Base-by-base conservation (phyloP, 2,329 filamentous ascomycete genomes). In the Phialophora expanda region DNA sequence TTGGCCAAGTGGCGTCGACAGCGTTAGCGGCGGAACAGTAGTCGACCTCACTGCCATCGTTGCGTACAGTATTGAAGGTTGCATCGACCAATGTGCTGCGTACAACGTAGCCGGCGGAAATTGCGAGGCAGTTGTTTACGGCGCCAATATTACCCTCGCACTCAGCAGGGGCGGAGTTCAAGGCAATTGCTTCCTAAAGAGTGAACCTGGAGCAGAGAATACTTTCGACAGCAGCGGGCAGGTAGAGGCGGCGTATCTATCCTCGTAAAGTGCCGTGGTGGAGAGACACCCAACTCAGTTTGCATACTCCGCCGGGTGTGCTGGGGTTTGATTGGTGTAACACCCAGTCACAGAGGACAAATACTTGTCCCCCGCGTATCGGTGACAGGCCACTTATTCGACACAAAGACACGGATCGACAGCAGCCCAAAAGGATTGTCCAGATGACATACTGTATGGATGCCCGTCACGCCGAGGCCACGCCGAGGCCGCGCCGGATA, bases 71-170 rank as follows among this genome's bases (percentile, higher is more conserved):
- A 41, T 61, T 53, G 28, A 61, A 9, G 28, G 17, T 41, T 61
- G 58, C 48, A 53, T 61, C 48, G 58, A 61, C 14, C 48, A 51
- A 34, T 61, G 58, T 26, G 58, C 24, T 53, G 58, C 46, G 26
- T 53, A 61, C 22, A 61, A 41, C 28, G 22, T 61, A 20, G 46
- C 58, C 6, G 58, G 58, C n/a, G 58, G 46, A 9, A 22, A 4
- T 26, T 61, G 58, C 8, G 26, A 28, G 24, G 58, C 58, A 11
- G 58, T 61, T n/a, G 46, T 53, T 14, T 61, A 61, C 22, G 58
- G 58, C n/a, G 58, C 58, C 28, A 61, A 61, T 14, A 61, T 61
- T 8, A 61, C 58, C 46, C 58, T 61, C 9, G 58, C 58, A 2
- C 32, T 61, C 9, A 61, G 58, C 20, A 53, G 58, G 32, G 46